Percentiles rank a stretch among this genome's conserved stretches.
Evolutionary conservation across 2,329 filamentous ascomycete species (phyloP).

Genomic region (Madurella mycetomatis): DNA sequence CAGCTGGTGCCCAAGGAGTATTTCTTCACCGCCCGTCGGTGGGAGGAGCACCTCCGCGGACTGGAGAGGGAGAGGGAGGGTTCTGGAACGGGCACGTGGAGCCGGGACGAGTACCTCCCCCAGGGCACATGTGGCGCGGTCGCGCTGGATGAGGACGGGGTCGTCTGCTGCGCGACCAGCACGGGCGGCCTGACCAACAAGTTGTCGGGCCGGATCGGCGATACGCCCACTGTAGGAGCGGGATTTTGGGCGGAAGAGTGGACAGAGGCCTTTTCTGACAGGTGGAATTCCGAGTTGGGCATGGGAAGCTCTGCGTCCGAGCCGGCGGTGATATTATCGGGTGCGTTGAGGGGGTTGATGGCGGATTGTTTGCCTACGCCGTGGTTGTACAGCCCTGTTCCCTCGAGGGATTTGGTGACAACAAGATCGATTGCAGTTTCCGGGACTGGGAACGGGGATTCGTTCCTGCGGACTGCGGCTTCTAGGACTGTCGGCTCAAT

Average conservation of each 20-base stretch:
- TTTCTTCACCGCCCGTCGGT: conserved; percentile 71
- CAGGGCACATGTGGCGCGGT: conserved; percentile 85
- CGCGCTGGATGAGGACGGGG: conserved; percentile 70
- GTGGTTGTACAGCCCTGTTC: conserved; percentile 36
- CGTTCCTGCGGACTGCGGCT: conserved; percentile 70
- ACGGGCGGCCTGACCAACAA: conserved; percentile 86
- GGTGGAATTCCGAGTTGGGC: conserved; percentile 16
- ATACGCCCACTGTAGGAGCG: conserved; percentile 77
- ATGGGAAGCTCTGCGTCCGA: conserved; percentile 14
- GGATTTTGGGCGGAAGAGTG: conserved; percentile 91
- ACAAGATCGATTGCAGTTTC: conserved; percentile 57
- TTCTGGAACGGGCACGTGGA: conserved; percentile 47
- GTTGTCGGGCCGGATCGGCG: conserved; percentile 75
- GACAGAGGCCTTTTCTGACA: conserved; percentile 42
- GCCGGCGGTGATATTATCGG: conserved; percentile 38
- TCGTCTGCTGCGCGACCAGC: conserved; percentile 63
- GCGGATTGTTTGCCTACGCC: conserved; percentile 58
- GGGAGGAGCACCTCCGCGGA: conserved; percentile 63
- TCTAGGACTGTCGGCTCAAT: conserved; percentile 69
- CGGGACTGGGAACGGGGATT: conserved; percentile 84
- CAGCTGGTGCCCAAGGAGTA: conserved; percentile 66
- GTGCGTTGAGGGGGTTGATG: conserved; percentile 45
- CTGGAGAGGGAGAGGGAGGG: conserved; percentile 43
- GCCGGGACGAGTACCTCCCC: conserved; percentile 62
- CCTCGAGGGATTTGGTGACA: conserved; percentile 20